Evolutionary conservation across 257 asterid species (phyloP), one percentile per base, ranked within the genome.

Genomic region (Osmanthus fragrans): DNA sequence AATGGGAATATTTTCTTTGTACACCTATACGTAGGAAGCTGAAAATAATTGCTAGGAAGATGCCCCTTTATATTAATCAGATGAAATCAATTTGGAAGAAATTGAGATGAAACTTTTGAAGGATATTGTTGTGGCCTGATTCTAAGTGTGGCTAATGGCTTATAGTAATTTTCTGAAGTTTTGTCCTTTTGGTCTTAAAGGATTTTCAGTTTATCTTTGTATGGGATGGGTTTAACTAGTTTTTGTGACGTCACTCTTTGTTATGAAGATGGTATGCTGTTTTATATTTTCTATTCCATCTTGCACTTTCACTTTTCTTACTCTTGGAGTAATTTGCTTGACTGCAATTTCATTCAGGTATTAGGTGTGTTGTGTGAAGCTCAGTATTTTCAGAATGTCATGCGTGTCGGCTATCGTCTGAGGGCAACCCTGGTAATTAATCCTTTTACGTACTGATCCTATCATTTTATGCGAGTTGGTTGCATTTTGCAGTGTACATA

Each of bases 371-470:
- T 92, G 73, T 90, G 92, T 81, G 99, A 94, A 90, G 97, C 97
- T 80, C 99, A 95, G 81, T 95, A 95, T 79, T 95, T 92, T 81
- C 99, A 92, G 76, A 92, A 92, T 78, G 99, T 95, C 88, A 90
- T 92, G 97, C 98, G 99, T 72, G 99, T 91, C 81, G 99, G 99
- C 73, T 92, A 75, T 85, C 96, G 99, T 60, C 85, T 95, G 85
- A 90, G 96, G 81, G 86, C 99, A 78, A 91, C 99, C 54, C 84
- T 95, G 90, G 99, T 95, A 83, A 90, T 88, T 69, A 79, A 66
- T 40, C 84, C 69, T 78, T 29, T 36, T 82, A 6, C 80, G 40
- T 33, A 34, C 69, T 11, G 66, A 42, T 70, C 72, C 25, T 78
- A 39, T n/a, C 47, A 29, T 77, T 77, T 77, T 36, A 4, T 47